Evolutionary conservation across 2,329 filamentous ascomycete species (phyloP), one percentile per base, ranked within the genome.

Genomic region (Arachnomyces sp.): DNA sequence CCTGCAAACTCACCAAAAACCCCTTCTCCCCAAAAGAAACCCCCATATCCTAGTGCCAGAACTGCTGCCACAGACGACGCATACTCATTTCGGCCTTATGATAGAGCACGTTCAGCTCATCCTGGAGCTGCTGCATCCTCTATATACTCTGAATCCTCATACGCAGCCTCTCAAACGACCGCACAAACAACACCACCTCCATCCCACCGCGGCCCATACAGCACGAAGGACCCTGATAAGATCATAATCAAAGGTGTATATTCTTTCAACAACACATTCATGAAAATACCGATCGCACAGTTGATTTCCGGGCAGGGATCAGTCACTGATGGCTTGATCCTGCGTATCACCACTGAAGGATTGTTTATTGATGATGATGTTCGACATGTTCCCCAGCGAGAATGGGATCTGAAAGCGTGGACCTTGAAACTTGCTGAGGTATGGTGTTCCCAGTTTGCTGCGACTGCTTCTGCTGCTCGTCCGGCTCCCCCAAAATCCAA

Each of bases 391-490:
- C 82, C 86, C n/a, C 88, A 96, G 65, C 80, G 92, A 44, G 92
- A 98, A 67, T 98, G 92, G 92, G 92, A 98, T 61, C 80, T 96
- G 57, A 96, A 96, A 65, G 89, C 90, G 17, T 96, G 92, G 92
- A 95, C 88, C 32, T 77, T 98, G 66, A 95, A 94, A 67, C 71
- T 84, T 49, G 80, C 93, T 63, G 92, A 96, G 75, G 82, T 92
- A 70, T 86, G 83, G 78, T 88, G 82, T 56, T 73, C 77, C 55
- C 77, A 82, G 61, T 67, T 76, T 60, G 68, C 68, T 57, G 60
- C 63, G 50, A 63, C 61, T 52, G 60, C 62, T 49, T 53, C 66
- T 54, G 59, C 67, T 42, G 21, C 38, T 44, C 47, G 40, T 34
- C 44, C 44, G 16, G 46, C 46, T 25, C 47, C 51, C 11, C 38